Conservation (phyloP, 768 basidiomycete species). For the Mycena chlorophos region DNA sequence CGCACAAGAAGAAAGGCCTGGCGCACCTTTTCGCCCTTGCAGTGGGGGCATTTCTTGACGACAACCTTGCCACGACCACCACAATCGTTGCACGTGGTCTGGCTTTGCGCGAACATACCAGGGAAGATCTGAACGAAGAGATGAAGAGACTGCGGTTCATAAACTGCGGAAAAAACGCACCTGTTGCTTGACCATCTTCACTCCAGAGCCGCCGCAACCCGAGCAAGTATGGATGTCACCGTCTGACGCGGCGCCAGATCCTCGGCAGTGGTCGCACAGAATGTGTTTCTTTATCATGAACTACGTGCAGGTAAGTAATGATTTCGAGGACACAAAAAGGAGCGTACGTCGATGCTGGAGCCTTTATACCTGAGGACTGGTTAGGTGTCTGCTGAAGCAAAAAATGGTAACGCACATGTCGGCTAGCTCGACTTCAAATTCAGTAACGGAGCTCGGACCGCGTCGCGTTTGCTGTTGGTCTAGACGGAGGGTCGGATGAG, state of each 20-base stretch:
- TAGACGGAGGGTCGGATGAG: constrained; percentile 19
- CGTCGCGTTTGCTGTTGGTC: constrained; percentile 67
- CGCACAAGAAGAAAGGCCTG: background rate
- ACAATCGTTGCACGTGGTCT: constrained; percentile 82
- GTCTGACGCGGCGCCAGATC: constrained; percentile 90
- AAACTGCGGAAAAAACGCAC: constrained; percentile 22
- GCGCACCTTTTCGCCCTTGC: constrained; percentile 63
- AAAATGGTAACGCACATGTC: constrained; percentile 61
- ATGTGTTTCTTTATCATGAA: constrained; percentile 91
- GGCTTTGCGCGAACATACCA: constrained; percentile 91
- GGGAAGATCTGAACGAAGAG: constrained; percentile 73
- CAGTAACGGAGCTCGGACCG: constrained; percentile 73
- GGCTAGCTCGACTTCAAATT: constrained; percentile 83
- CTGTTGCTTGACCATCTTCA: constrained; percentile 86
- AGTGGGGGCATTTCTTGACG: constrained; percentile 77
- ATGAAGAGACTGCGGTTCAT: background rate
- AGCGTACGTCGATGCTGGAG: constrained; percentile 75
- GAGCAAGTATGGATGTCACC: constrained; percentile 85
- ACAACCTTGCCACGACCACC: constrained; percentile 81
- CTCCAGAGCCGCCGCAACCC: constrained; percentile 81
- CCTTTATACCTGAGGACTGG: constrained; percentile 68
- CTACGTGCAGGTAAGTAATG: constrained; percentile 41
- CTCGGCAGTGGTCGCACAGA: constrained; percentile 96
- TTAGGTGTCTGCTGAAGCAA: constrained; percentile 1
- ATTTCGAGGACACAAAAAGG: constrained; percentile 22